Base-by-base conservation (phyloP, 371 early-diverging fungal genomes). In the Mucor saturninus region DNA sequence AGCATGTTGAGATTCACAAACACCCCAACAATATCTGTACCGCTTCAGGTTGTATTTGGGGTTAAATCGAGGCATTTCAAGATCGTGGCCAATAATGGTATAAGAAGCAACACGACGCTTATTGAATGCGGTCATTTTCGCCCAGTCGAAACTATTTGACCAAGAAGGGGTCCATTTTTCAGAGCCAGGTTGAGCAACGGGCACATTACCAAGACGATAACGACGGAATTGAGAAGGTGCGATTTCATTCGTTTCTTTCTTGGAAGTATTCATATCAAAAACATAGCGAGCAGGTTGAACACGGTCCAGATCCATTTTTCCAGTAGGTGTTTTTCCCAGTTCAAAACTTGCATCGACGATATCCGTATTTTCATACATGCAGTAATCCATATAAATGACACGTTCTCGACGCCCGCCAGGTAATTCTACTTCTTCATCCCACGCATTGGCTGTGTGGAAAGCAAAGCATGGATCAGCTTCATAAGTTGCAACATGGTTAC, bases 41-140 rank as follows among this genome's bases (percentile, higher is more conserved):
- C 60, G 67, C 13, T 66, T 59, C 31, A 83, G 59, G 43, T 75
- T 77, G 40, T 62, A 74, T 0, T 53, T 56, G 21, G 86, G 83
- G 65, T 87, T 87, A 62, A 89, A 83, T 0, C 84, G 65, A 26
- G 89, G 86, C 31, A 88, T 64, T 63, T 90, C 89, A 32, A 87
- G 68, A 69, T 85, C 85, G 58, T 69, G 59, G 14, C 76, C 83
- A 14, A 82, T 60, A 1, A 77, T 73, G 5, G 48, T 51, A 52
- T 79, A 82, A 8, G 78, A 73, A 1, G 83, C 83, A 7, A 75
- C 72, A 11, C 79, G 76, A 11, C 78, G 74, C 30, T 73, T 67
- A 39, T 78, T 76, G 64, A 63, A 75, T 14, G 65, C 61, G 0
- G 65, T 62, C 46, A 73, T 61, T 6, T 66, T 65, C 8, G 52